phyloP scores from a whole-genome alignment of 768 basidiomycete genomes.

The Boletus pseudo-olivaceus region DNA sequence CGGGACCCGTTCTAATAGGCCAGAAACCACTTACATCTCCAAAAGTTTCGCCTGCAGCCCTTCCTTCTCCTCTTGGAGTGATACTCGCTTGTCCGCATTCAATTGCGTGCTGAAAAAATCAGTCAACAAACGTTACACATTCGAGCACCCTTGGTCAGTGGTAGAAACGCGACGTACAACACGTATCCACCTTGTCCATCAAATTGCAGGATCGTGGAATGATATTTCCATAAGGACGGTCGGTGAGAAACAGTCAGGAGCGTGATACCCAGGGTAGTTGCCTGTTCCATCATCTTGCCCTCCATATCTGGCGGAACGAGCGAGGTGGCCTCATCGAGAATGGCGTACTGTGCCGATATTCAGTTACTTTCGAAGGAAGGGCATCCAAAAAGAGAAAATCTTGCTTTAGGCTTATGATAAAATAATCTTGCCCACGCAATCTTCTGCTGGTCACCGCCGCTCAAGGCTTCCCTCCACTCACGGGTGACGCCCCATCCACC shows the following conservation, averaged over 20 bases:
- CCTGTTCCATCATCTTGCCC: conserved; percentile 92
- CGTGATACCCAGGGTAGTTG: conserved; percentile 83
- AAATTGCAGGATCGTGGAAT: conserved; percentile 83
- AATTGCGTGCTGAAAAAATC: conserved; percentile 64
- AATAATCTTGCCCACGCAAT: conserved; percentile 97
- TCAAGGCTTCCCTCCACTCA: conserved; percentile 92
- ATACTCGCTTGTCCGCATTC: conserved; percentile 85
- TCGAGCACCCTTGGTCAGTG: neutral
- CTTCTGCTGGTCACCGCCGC: conserved; percentile 95
- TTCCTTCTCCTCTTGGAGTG: conserved; percentile 94
- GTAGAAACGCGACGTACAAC: conserved; percentile 57
- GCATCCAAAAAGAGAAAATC: conserved; percentile 11
- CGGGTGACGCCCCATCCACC: conserved; percentile 92
- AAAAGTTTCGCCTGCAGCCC: conserved; percentile 77
- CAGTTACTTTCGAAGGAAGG: neutral
- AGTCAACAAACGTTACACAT: neutral
- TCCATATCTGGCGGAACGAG: conserved; percentile 92
- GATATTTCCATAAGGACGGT: conserved; percentile 91
- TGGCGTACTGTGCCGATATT: conserved; percentile 69
- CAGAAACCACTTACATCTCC: conserved; percentile 64
- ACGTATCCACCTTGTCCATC: conserved; percentile 95
- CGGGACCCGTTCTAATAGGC: neutral
- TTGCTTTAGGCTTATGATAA: conserved; percentile 89
- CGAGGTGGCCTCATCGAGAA: conserved; percentile 94
- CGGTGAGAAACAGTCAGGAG: conserved; percentile 94